Conservation (phyloP, 768 basidiomycete species). For the Leucocoprinus sp. region DNA sequence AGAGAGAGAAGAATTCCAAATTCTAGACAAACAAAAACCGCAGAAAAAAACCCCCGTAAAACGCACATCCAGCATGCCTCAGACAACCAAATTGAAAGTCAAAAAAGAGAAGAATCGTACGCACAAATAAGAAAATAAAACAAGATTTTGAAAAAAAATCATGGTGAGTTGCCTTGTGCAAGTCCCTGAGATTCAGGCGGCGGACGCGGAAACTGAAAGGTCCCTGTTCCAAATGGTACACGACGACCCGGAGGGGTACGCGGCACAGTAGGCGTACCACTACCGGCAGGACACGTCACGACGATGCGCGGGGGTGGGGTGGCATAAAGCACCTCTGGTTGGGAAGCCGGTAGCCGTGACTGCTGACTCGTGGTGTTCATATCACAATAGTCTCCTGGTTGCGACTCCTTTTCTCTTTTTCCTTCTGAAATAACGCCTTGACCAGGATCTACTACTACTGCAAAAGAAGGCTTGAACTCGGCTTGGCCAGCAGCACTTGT, state of each 20-base stretch:
- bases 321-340: constrained; percentile 9
- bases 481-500: constrained; percentile 4
- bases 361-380: neutral
- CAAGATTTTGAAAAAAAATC: neutral
- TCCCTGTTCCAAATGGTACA: constrained; percentile 10
- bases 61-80: too few species aligned
- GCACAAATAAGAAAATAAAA: constrained; percentile 3
- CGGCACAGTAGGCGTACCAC: constrained; percentile 9
- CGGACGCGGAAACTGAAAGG: constrained; percentile 9
- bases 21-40: neutral
- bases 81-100: neutral
- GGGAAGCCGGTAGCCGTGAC: neutral
- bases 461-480: neutral
- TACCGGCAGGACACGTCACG: neutral
- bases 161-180: constrained; percentile 25
- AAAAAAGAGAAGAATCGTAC: neutral
- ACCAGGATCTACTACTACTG: neutral
- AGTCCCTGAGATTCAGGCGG: neutral
- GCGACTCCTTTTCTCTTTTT: neutral
- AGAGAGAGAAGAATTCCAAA: too few species aligned
- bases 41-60: too few species aligned
- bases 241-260: constrained; percentile 10
- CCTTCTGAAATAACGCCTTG: neutral
- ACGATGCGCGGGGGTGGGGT: constrained; percentile 2
- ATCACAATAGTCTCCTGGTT: neutral